Base-by-base conservation (phyloP, 257 asterid species). In the Paulownia fortunei region DNA sequence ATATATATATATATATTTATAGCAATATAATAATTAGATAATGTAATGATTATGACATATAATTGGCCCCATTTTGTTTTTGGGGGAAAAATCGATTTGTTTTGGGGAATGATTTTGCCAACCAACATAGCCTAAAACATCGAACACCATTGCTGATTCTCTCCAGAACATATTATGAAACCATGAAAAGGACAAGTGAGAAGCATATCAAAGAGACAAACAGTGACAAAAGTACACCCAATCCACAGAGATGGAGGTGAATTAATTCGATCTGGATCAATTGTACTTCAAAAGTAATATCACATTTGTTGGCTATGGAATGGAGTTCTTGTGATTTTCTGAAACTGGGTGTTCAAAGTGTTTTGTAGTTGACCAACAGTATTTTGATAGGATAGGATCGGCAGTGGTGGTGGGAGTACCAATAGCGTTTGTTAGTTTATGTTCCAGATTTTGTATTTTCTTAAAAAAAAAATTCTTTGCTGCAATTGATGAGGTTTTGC, bases 341-440 rank as follows among this genome's bases (percentile, higher is more conserved):
- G 76, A 32, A 65, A 73, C 55, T 77, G 46, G 51, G 0, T 19
- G 58, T 58, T 34, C 16, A 16, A 51, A 32, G 6, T 63, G 44
- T 24, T 32, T 5, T 73, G 2, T 19, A 44, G 8, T 39, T 66
- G 46, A 37, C 21, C 23, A 61, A 71, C 49, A 30, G 66, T 36
- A 62, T 64, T 18, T 52, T 63, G 24, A 26, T 36, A 18, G 56
- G 11, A 52, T 63, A 30, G 68, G 46, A 1, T 51, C 36, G 24
- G 8, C 6, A 3, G 1, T n/a, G 8, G 30, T 51, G 39, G 69
- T 51, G 19, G 65, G 26, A 62, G 60, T 21, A 15, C 47, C 6
- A 15, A 52, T 49, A 58, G 46, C 51, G 18, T 18, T 0, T 75
- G 62, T 32, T 62, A 69, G 56, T 71, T 49, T 75, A 21, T 42